phyloP scores from a whole-genome alignment of 352 stramenopile genomes.

The Globisporangium mamillatum region DNA sequence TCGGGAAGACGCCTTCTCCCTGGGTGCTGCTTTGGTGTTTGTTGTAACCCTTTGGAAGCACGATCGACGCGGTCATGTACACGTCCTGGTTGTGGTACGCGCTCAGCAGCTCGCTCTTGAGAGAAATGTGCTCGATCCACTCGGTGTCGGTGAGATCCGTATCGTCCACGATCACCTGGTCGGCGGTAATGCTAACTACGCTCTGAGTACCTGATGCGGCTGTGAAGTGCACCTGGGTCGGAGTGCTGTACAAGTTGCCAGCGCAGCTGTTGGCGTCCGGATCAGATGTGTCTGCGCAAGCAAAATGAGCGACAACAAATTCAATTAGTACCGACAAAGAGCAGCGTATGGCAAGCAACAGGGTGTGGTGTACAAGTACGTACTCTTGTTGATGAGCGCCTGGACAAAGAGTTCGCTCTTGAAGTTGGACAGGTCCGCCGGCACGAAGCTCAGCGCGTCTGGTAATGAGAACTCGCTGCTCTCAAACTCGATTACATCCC shows the following conservation, averaged over 20 bases:
- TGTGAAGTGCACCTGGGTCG: constrained; percentile 38
- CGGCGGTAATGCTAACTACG: constrained; percentile 48
- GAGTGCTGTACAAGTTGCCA: constrained; percentile 63
- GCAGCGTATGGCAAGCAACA: neutral
- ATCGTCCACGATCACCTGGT: constrained; percentile 43
- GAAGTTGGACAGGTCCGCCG: constrained; percentile 48
- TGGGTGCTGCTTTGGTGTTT: constrained; percentile 4
- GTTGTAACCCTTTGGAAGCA: constrained; percentile 59
- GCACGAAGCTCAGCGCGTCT: constrained; percentile 59
- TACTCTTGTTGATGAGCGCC: constrained; percentile 64
- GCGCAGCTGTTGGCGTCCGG: constrained; percentile 61
- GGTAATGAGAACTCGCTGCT: constrained; percentile 57
- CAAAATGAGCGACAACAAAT: neutral
- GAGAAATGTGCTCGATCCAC: constrained; percentile 61
- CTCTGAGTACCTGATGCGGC: constrained; percentile 17
- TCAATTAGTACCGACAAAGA: neutral
- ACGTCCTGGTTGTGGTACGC: constrained; percentile 67
- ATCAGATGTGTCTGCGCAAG: constrained; percentile 48
- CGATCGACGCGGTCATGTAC: constrained; percentile 62
- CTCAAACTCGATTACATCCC: constrained; percentile 64
- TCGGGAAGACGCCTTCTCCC: constrained; percentile 31
- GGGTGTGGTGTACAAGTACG: neutral
- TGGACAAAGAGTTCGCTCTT: constrained; percentile 49
- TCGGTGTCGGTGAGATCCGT: constrained; percentile 51
- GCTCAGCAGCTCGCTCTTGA: constrained; percentile 70